Base-by-base conservation (phyloP, 2,329 filamentous ascomycete species). In the Fusarium mangiferae region DNA sequence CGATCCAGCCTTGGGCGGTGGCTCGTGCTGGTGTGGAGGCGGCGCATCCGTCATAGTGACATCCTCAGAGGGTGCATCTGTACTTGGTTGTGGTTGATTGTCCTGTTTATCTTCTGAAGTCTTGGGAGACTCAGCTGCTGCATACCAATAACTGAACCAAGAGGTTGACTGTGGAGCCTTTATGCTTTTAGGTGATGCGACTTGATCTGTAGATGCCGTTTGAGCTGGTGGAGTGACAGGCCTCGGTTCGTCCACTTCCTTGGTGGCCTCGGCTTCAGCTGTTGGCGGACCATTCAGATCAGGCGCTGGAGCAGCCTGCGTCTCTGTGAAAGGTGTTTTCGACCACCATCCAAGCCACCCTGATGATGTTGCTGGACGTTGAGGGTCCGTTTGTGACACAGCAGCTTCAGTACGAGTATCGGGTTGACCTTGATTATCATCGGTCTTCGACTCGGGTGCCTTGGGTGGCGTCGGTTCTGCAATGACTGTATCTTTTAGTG, bases 281-380 rank as follows among this genome's bases (percentile, higher is more conserved):
- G 33, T 33, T 35, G 68, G 48, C 75, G 75, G 62, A 78, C 75
- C 54, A 68, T 64, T 59, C 55, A 49, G 33, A 6, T 64, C 48
- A 24, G 67, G 41, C 18, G 13, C 30, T 24, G 68, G 44, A n/a
- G 56, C 51, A 13, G 65, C 26, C 30, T 77, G 72, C 14, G 74
- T 73, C 35, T 79, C 80, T 14, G 73, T 74, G 39, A 78, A 72
- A n/a, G 80, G 77, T 18, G 74, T 72, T 55, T 70, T 81, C 22
- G 77, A 78, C 77, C 88, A 82, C 89, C 89, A 90, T 38, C 87
- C 85, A 22, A 90, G 79, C 89, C 89, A 91, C 26, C 87, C 84
- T 33, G 86, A 84, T 12, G 86, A 82, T 28, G 82, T 75, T 28
- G 75, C 66, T 10, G 79, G 79, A 28, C 68, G 66, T 38, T 66